Conservation (phyloP, 208 protist genomes). For the Acanthamoeba sp. region DNA sequence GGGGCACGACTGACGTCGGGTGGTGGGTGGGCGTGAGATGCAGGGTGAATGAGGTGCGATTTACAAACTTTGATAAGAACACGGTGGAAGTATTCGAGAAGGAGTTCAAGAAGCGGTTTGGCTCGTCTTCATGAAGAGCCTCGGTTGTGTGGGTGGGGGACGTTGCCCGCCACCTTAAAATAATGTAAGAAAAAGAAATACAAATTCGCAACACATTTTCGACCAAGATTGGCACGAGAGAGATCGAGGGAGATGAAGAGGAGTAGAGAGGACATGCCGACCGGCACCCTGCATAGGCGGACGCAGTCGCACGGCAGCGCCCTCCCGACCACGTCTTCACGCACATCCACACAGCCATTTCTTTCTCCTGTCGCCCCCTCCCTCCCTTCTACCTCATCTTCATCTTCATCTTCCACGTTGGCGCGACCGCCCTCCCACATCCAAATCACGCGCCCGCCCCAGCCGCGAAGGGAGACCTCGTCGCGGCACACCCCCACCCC, state of each 20-base stretch:
- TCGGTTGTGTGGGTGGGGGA: neutral
- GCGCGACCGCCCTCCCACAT: neutral
- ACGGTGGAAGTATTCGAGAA: slow-evolving; percentile 65
- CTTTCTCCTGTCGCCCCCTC: neutral
- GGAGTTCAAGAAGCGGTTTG: slow-evolving; percentile 58
- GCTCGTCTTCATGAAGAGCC: neutral
- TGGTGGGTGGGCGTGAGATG: too few relatives aligned
- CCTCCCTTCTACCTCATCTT: neutral
- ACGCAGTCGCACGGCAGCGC: neutral
- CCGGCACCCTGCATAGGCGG: neutral
- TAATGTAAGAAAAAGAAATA: neutral
- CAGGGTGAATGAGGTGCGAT: slow-evolving; percentile 59
- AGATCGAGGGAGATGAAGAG: slow-evolving; percentile 46
- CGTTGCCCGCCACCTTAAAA: too few relatives aligned
- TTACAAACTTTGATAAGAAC: slow-evolving; percentile 74
- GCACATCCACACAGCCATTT: neutral
- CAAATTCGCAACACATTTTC: neutral
- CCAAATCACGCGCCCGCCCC: slow-evolving; percentile 39
- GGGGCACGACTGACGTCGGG: neutral
- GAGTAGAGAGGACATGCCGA: neutral
- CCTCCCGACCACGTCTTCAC: neutral
- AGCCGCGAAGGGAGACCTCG: neutral
- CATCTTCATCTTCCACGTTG: neutral
- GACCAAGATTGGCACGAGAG: neutral
- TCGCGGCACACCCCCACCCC: slow-evolving; percentile 29